Evolutionary conservation across 345 rosid species (phyloP), one percentile per base, ranked within the genome.

Genomic region (Linum lewisii): DNA sequence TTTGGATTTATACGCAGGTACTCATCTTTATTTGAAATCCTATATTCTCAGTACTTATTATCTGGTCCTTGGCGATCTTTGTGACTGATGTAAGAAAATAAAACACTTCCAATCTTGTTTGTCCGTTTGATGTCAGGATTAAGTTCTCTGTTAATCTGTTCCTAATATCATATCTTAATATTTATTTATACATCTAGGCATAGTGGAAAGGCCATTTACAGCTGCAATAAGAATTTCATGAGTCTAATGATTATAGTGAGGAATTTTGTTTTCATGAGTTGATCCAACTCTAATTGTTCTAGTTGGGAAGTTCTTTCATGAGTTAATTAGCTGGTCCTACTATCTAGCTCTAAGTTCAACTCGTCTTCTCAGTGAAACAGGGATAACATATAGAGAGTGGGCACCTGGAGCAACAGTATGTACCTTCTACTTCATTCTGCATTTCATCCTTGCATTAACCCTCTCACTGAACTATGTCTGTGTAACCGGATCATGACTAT

Each of bases 401-500:
- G 96, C 98, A 55, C 98, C 98, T 0, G 98, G 93, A 84, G 98
- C 98, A 24, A 84, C 74, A 96, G 98, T 92, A 63, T 67, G 45
- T 38, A 38, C 59, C 59, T 61, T 57, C 18, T 21, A 29, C 54
- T n/a, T 61, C 51, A 20, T 25, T 21, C 55, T 52, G 55, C 55
- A 52, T 20, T 23, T 52, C 11, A n/a, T 7, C 26, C 47, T 51
- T 50, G 0, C 26, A 52, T 36, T 16, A 36, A 20, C 19, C 60
- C 15, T 16, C 32, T 34, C 38, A 11, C 38, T 34, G 38, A 34
- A 34, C 5, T 34, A 34, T 34, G 38, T 34, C 10, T 11, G 10
- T 34, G 10, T 6, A 4, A 34, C n/a, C n/a, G n/a, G n/a, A n/a
- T n/a, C 38, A 34, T 34, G 4, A 34, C 6, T 11, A 34, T 11